A percentile compares a stretch with the other conserved stretches of the same genome.
Conservation (phyloP, 257 asterid genomes). For the Fraxinus americana region DNA sequence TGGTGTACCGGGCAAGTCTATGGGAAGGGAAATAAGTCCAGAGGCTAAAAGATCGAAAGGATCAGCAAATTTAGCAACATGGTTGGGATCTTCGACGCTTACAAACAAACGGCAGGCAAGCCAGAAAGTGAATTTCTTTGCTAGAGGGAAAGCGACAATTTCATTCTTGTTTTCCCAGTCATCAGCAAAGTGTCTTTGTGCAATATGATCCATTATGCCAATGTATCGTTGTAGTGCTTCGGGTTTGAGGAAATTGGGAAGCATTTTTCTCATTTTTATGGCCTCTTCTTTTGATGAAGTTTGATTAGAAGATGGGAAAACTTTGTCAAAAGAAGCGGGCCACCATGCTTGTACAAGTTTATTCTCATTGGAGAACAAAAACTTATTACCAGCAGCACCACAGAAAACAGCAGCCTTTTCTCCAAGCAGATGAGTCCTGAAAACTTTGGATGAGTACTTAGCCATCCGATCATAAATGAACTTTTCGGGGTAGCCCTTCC, state of each 20-base stretch:
- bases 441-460: conserved; percentile 43
- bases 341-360: conserved; percentile 64
- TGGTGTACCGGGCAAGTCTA: conserved; percentile 59
- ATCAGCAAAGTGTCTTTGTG: conserved; percentile 44
- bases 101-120: conserved; percentile 52
- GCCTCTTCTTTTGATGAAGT: conserved; percentile 51
- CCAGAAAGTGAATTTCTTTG: conserved; percentile 60
- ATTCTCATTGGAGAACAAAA: conserved; percentile 61
- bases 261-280: conserved; percentile 54
- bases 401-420: conserved; percentile 52
- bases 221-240: conserved; percentile 63
- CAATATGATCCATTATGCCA: conserved; percentile 56
- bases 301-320: conserved; percentile 48
- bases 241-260: conserved; percentile 57
- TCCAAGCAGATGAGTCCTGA: conserved; percentile 50
- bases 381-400: conserved; percentile 55
- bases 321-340: conserved; percentile 49
- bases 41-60: conserved; percentile 51
- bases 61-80: conserved; percentile 39
- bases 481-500: conserved; percentile 55
- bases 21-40: conserved; percentile 50
- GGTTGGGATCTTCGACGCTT: conserved; percentile 46
- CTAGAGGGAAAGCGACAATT: conserved; percentile 42
- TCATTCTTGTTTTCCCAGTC: conserved; percentile 45
- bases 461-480: conserved; percentile 52